These are phyloP conservation scores for Zymoseptoria tritici DNA, from an alignment of 2,329 filamentous ascomycete genomes.

Conservation along the genomic window DNA sequence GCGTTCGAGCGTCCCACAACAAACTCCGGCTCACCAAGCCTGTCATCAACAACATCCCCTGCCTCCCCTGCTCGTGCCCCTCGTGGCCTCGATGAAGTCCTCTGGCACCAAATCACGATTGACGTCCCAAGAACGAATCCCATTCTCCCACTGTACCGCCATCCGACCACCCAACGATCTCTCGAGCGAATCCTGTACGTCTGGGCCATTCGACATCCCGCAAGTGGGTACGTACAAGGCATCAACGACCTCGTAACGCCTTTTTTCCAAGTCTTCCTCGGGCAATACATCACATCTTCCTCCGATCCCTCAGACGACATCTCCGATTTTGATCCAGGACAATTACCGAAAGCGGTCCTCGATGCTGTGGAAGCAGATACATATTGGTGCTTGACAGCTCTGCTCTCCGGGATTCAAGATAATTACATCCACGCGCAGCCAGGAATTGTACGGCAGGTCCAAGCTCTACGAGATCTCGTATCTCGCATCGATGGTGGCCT, in stretches of 20 bases:
- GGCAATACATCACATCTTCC: conserved; percentile 87
- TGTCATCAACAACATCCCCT: conserved; percentile 46
- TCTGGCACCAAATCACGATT: conserved; percentile 99
- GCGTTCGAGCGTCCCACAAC: conserved; percentile 52
- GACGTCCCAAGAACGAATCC: conserved; percentile 95
- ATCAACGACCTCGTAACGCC: conserved; percentile 98
- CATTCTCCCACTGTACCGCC: conserved; percentile 88
- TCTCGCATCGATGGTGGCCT: conserved; percentile 77
- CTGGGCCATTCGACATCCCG: conserved; percentile 95
- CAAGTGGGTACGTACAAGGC: conserved; percentile 94
- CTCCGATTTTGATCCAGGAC: conserved; percentile 91
- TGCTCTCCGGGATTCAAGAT: conserved; percentile 97
- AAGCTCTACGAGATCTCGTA: conserved; percentile 80
- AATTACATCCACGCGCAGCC: conserved; percentile 98
- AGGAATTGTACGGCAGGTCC: conserved; percentile 89
- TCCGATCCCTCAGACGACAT: conserved; percentile 69
- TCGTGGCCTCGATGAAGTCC: conserved; percentile 84
- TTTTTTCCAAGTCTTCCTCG: conserved; percentile 96
- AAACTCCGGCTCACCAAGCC: conserved; percentile 28
- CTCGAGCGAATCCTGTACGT: conserved; percentile 92
- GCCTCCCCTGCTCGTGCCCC: conserved; percentile 50
- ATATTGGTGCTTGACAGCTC: conserved; percentile 96
- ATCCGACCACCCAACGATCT: conserved; percentile 90
- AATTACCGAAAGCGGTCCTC: conserved; percentile 79
- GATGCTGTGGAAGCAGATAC: conserved; percentile 97